These are phyloP conservation scores for Omphalotus guepiniiformis DNA, from an alignment of 768 basidiomycete species.

Conservation along the genomic window DNA sequence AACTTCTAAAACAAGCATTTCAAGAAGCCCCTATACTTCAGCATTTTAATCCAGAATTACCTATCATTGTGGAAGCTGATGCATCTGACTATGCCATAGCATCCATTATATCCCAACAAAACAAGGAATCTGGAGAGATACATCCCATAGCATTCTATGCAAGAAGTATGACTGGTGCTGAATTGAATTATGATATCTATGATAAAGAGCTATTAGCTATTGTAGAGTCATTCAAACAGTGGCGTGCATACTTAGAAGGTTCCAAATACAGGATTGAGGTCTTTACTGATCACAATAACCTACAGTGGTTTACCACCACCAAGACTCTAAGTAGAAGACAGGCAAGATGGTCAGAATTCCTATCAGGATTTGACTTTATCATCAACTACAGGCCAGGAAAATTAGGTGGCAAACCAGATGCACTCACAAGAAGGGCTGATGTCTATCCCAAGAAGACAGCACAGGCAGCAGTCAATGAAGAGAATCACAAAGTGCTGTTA, in stretches of 20 bases:
- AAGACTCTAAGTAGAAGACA: not conserved
- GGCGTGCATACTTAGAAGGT: not conserved
- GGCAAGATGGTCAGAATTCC: no score
- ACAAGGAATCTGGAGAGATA: conserved; percentile 6
- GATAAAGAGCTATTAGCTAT: conserved; percentile 29
- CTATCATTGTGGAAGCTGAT: conserved; percentile 12
- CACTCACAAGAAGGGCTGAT: no score
- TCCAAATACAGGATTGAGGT: not conserved
- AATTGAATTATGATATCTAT: conserved; percentile 29
- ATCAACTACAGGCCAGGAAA: no score
- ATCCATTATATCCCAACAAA: conserved; percentile 7
- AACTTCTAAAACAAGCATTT: conserved; percentile 14
- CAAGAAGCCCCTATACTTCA: conserved; percentile 11
- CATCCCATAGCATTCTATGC: conserved; percentile 23
- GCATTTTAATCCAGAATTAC: conserved; percentile 7
- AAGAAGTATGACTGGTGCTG: conserved; percentile 12
- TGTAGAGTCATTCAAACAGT: not conserved
- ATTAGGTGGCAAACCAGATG: no score
- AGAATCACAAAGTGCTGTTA: no score
- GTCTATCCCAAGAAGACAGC: no score
- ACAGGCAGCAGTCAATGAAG: no score
- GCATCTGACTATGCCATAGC: conserved; percentile 15
- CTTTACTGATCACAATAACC: not conserved
- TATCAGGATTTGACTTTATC: no score
- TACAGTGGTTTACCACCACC: not conserved